Conservation (phyloP, 1,139 yeast genomes). For the Suhomyces chickasaworum region DNA sequence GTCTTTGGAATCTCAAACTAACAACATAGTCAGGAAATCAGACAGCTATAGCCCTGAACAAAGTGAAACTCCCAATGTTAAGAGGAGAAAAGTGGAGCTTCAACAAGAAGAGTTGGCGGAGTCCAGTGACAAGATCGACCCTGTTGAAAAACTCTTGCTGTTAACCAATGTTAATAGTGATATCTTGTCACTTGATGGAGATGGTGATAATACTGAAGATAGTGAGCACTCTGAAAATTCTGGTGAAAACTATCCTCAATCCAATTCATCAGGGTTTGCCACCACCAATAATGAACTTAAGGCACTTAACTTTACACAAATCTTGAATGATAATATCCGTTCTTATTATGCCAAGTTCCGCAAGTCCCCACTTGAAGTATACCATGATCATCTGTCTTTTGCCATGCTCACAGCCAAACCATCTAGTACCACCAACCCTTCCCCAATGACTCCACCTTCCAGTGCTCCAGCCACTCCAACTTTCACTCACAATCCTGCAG, state of each 20-base stretch:
- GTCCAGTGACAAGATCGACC: conserved; percentile 40
- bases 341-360: conserved; percentile 34
- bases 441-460: conserved; percentile 13
- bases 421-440: conserved; percentile 6
- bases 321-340: conserved; percentile 43
- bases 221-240: neutral
- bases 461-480: conserved; percentile 12
- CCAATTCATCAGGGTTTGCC: neutral
- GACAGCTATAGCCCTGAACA: conserved; percentile 4
- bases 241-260: neutral
- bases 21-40: conserved; percentile 16
- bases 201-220: conserved; percentile 9
- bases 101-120: conserved; percentile 9
- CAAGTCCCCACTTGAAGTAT: conserved; percentile 30
- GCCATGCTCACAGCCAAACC: conserved; percentile 31
- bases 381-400: conserved; percentile 38
- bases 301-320: conserved; percentile 41
- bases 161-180: conserved; percentile 37
- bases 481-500: conserved; percentile 17
- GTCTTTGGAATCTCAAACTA: conserved; percentile 11
- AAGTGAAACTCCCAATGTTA: neutral
- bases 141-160: conserved; percentile 47
- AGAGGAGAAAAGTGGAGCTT: conserved; percentile 9
- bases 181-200: conserved; percentile 27
- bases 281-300: conserved; percentile 14